Conservation (phyloP, 2,329 filamentous ascomycete species). For the Alternaria ventricosa region DNA sequence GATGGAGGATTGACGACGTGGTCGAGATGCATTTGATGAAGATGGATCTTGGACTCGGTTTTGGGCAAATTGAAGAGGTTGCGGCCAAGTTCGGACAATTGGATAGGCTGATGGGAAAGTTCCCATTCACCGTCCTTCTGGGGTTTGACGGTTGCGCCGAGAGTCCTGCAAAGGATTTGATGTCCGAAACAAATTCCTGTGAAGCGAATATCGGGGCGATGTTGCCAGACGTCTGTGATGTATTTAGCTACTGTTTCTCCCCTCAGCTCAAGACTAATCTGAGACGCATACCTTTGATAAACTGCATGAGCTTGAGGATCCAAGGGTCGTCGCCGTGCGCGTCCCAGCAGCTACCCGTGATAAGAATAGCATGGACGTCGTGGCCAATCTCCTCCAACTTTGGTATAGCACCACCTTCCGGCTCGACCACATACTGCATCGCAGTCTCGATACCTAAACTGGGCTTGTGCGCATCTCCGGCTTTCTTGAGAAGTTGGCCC, state of each 20-base stretch:
- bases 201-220: slow-evolving; percentile 59
- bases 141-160: slow-evolving; percentile 50
- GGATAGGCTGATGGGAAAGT: slow-evolving; percentile 52
- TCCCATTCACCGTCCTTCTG: slow-evolving; percentile 55
- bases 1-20: slow-evolving; percentile 49
- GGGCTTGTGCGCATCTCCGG: slow-evolving; percentile 61
- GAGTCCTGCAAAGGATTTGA: slow-evolving; percentile 54
- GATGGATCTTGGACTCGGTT: slow-evolving; percentile 41
- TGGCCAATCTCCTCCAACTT: slow-evolving; percentile 56
- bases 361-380: slow-evolving; percentile 53
- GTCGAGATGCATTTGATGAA: slow-evolving; percentile 59
- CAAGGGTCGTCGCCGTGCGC: slow-evolving; percentile 55
- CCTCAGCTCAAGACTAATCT: not conserved
- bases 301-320: slow-evolving; percentile 51
- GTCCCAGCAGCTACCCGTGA: slow-evolving; percentile 57
- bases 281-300: slow-evolving; percentile 52
- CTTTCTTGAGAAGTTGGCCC: slow-evolving; percentile 58
- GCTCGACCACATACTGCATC: slow-evolving; percentile 61
- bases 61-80: slow-evolving; percentile 49
- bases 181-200: slow-evolving; percentile 59
- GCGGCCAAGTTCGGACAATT: slow-evolving; percentile 50
- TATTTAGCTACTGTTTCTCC: slow-evolving; percentile 2
- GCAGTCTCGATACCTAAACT: slow-evolving; percentile 62
- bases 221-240: slow-evolving; percentile 56
- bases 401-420: slow-evolving; percentile 51